Conservation (phyloP, 2,329 filamentous ascomycete genomes). For the Pyrenophora teres region DNA sequence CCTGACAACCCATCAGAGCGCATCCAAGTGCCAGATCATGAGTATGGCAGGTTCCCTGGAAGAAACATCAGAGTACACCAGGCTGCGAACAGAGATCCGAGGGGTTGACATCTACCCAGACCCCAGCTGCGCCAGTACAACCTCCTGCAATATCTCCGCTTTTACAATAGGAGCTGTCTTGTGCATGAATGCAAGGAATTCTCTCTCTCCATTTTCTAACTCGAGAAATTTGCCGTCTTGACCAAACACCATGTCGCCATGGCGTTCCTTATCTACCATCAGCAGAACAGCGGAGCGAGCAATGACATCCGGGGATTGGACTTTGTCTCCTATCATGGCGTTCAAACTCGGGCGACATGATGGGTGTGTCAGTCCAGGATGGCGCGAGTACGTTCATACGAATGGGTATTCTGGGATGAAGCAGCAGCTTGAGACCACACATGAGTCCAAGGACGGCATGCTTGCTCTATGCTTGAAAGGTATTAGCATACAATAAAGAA, state of each 20-base stretch:
- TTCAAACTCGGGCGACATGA: conserved; percentile 22
- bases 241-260: conserved; percentile 36
- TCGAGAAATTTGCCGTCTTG: conserved; percentile 32
- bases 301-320: conserved; percentile 32
- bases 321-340: conserved; percentile 19
- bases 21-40: too few relatives aligned
- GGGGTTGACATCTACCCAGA: neutral
- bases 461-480: conserved; percentile 31
- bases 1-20: too few relatives aligned
- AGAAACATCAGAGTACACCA: too few relatives aligned
- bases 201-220: conserved; percentile 34
- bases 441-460: conserved; percentile 41
- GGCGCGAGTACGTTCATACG: conserved; percentile 43
- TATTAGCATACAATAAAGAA: conserved; percentile 8
- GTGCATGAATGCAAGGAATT: conserved; percentile 17
- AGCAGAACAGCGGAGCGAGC: conserved; percentile 30
- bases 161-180: too few relatives aligned
- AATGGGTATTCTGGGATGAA: conserved; percentile 33
- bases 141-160: conserved; percentile 4
- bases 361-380: conserved; percentile 38
- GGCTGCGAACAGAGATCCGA: too few relatives aligned
- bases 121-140: neutral
- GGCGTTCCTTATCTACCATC: conserved; percentile 34
- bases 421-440: conserved; percentile 27
- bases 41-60: too few relatives aligned